Conservation (phyloP, 306 rosid species). For the Hylodesmum podocarpum region DNA sequence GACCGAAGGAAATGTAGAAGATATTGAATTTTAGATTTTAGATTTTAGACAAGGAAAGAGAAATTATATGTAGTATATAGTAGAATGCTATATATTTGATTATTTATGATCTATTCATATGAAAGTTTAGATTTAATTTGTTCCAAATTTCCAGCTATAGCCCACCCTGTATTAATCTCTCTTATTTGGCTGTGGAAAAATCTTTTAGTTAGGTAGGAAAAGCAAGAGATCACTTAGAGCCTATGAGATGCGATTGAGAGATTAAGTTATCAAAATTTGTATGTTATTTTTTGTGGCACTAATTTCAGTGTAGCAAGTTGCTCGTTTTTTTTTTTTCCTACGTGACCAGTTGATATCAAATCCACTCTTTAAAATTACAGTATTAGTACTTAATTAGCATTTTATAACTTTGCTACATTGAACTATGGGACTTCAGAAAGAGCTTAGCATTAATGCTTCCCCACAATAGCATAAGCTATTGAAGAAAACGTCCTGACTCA, state of each 20-base stretch:
- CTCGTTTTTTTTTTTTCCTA: not conserved
- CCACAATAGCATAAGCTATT: not conserved
- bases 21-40: constrained; percentile 41
- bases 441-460: not conserved
- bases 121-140: constrained; percentile 18
- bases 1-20: constrained; percentile 22
- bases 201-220: constrained; percentile 25
- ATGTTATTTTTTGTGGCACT: constrained; percentile 22
- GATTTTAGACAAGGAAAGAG: constrained; percentile 33
- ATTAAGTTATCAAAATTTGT: not conserved
- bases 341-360: not conserved
- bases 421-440: not conserved
- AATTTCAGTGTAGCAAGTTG: constrained; percentile 36
- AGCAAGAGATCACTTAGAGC: constrained; percentile 34
- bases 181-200: constrained; percentile 17
- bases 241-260: constrained; percentile 9
- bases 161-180: constrained; percentile 9
- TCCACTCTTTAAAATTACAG: not conserved
- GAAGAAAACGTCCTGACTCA: not conserved
- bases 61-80: constrained; percentile 26
- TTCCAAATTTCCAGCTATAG: constrained; percentile 1
- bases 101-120: constrained; percentile 17
- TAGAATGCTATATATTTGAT: constrained; percentile 27
- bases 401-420: not conserved
- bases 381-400: not conserved